A percentile compares a stretch with the other conserved stretches of the same genome.
These are phyloP conservation scores for Sphaerostilbella broomeana DNA, from an alignment of 2,329 filamentous ascomycete species.

Conservation along the genomic window DNA sequence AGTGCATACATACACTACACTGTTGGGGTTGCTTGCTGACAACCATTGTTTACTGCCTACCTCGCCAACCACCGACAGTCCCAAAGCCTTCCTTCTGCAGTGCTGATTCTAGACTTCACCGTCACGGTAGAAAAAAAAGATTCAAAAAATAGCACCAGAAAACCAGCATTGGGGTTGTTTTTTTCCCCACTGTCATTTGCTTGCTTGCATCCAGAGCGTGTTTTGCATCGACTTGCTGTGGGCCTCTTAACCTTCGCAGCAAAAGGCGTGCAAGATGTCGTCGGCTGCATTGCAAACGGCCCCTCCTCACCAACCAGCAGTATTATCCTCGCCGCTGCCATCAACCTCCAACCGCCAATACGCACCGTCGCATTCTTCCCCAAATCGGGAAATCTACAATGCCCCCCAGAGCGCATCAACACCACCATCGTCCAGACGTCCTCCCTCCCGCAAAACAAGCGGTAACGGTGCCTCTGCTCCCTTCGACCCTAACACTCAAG, in stretches of 20 bases:
- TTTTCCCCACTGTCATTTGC: too few species aligned
- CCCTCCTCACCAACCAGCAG: slow-evolving; percentile 49
- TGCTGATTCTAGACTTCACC: too few species aligned
- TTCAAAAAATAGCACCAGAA: not conserved
- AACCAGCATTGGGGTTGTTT: too few species aligned
- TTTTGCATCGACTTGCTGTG: slow-evolving; percentile 3
- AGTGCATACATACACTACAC: too few species aligned
- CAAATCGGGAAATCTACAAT: slow-evolving; percentile 52
- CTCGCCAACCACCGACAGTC: not conserved
- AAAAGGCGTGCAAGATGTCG: slow-evolving; percentile 30
- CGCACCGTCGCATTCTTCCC: slow-evolving; percentile 44
- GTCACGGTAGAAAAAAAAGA: too few species aligned
- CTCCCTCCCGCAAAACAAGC: slow-evolving; percentile 46
- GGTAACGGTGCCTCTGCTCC: slow-evolving; percentile 37
- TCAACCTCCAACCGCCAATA: slow-evolving; percentile 46
- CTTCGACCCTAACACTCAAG: slow-evolving; percentile 34
- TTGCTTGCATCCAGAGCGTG: too few species aligned
- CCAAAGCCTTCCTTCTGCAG: not conserved
- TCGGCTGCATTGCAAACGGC: slow-evolving; percentile 57
- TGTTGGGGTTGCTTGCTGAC: too few species aligned
- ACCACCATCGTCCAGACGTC: slow-evolving; percentile 46
- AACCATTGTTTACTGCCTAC: not conserved
- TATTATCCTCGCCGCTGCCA: slow-evolving; percentile 42
- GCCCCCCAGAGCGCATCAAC: slow-evolving; percentile 43
- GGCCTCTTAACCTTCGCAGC: slow-evolving; percentile 12